Percentiles rank a stretch among this genome's conserved stretches.
Conservation (phyloP, 2,329 filamentous ascomycete species). For the Trichoderma breve region DNA sequence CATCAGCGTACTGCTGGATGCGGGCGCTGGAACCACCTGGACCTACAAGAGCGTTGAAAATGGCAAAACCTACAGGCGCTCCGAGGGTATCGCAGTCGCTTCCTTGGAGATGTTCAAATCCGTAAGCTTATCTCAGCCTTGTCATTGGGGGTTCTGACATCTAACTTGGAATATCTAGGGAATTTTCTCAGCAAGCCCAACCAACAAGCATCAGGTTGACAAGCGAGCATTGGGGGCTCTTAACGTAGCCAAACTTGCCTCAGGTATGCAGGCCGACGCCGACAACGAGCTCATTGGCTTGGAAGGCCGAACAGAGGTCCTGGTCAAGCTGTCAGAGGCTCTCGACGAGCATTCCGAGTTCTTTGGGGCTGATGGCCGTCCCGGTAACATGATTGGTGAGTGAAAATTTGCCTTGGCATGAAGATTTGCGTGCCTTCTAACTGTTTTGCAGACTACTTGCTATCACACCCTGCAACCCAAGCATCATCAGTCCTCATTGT, state of each 20-base stretch:
- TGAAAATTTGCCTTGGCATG: background rate
- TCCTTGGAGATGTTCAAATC: constrained; percentile 89
- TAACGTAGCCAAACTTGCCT: constrained; percentile 68
- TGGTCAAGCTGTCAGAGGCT: constrained; percentile 73
- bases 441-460: constrained; percentile 75
- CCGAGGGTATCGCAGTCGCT: constrained; percentile 79
- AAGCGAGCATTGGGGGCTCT: constrained; percentile 73
- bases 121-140: constrained; percentile 34
- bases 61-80: constrained; percentile 76
- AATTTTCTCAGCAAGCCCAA: constrained; percentile 77
- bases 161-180: constrained; percentile 48
- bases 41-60: constrained; percentile 90
- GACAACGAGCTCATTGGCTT: constrained; percentile 81
- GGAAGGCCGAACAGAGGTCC: constrained; percentile 76
- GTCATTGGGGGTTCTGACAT: background rate
- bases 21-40: constrained; percentile 88
- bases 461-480: constrained; percentile 85
- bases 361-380: constrained; percentile 80
- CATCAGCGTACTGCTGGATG: constrained; percentile 77
- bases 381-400: constrained; percentile 90
- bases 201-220: constrained; percentile 87
- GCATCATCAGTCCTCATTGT: constrained; percentile 86
- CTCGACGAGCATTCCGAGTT: constrained; percentile 73
- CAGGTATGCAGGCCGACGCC: constrained; percentile 77
- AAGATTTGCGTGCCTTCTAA: constrained; percentile 24